Conservation (phyloP, 2,329 filamentous ascomycete genomes). For the Grosmannia clavigera region DNA sequence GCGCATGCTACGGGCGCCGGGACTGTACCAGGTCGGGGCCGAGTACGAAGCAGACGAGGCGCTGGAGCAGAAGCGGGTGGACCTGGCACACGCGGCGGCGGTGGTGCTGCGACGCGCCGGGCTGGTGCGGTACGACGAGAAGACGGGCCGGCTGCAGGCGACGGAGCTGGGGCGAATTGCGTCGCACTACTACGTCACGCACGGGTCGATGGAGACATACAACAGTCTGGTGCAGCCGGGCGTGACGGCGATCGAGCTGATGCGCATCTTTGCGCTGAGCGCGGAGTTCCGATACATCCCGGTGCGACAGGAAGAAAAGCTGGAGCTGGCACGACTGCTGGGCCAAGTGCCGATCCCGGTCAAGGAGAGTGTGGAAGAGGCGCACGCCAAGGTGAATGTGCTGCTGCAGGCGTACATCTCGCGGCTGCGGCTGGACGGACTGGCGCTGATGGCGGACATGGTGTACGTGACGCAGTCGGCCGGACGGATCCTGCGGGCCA, state of each 20-base stretch:
- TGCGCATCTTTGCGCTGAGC: constrained; percentile 90
- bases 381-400: constrained; percentile 96
- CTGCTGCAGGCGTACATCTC: constrained; percentile 95
- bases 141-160: constrained; percentile 73
- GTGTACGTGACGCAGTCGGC: constrained; percentile 98
- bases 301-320: constrained; percentile 91
- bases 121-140: constrained; percentile 90
- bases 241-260: constrained; percentile 87
- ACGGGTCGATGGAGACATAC: constrained; percentile 94
- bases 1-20: constrained; percentile 90
- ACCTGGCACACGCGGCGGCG: constrained; percentile 89
- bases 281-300: constrained; percentile 99
- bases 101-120: constrained; percentile 75
- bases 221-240: constrained; percentile 89
- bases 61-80: constrained; percentile 93
- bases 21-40: constrained; percentile 86
- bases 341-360: constrained; percentile 87
- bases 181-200: constrained; percentile 96
- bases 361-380: constrained; percentile 94
- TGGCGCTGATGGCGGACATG: constrained; percentile 95
- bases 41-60: constrained; percentile 91
- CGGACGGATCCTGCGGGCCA: constrained; percentile 84
- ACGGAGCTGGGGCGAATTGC: constrained; percentile 93
- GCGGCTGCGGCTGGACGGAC: constrained; percentile 79
- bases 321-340: constrained; percentile 86